phyloP scores from a whole-genome alignment of 768 basidiomycete genomes.

The Pisolithus albus region DNA sequence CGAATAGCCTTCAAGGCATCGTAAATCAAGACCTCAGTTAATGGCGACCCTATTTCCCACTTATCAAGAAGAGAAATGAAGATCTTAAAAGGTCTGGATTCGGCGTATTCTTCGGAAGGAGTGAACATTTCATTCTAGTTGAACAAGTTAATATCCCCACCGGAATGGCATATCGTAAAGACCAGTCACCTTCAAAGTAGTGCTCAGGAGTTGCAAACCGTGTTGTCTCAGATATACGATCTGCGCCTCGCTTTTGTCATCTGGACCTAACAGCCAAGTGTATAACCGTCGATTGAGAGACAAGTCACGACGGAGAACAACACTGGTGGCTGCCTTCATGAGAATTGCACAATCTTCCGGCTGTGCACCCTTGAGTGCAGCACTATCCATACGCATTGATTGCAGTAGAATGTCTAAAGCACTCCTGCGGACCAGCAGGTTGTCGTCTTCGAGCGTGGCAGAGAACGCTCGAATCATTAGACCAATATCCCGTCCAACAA shows the following conservation, averaged over 20 bases:
- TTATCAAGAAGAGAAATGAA: slow-evolving; percentile 94
- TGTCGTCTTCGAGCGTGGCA: slow-evolving; percentile 88
- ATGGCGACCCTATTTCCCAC: slow-evolving; percentile 84
- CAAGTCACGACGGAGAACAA: slow-evolving; percentile 88
- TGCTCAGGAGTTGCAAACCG: slow-evolving; percentile 62
- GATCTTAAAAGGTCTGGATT: slow-evolving; percentile 88
- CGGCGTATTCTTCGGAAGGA: slow-evolving; percentile 65
- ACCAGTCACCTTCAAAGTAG: slow-evolving; percentile 57
- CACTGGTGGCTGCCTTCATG: slow-evolving; percentile 78
- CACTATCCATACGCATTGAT: slow-evolving; percentile 66
- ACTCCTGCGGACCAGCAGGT: slow-evolving; percentile 80
- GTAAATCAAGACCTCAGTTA: slow-evolving; percentile 74
- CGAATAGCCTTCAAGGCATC: slow-evolving; percentile 75
- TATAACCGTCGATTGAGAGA: slow-evolving; percentile 90
- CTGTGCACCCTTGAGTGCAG: slow-evolving; percentile 61
- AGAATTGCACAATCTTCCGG: slow-evolving; percentile 72
- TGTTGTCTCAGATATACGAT: slow-evolving; percentile 61
- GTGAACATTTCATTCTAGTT: slow-evolving; percentile 68
- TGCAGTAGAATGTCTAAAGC: slow-evolving; percentile 81
- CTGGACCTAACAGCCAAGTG: slow-evolving; percentile 84
- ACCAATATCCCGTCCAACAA: slow-evolving; percentile 83
- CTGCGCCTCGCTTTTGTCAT: slow-evolving; percentile 72
- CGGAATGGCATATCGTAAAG: background rate
- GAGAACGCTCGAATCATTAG: slow-evolving; percentile 92
- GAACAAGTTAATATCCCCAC: slow-evolving; percentile 9